Conservation (phyloP, 2,329 filamentous ascomycete genomes). For the Tolypocladium ovalisporum region DNA sequence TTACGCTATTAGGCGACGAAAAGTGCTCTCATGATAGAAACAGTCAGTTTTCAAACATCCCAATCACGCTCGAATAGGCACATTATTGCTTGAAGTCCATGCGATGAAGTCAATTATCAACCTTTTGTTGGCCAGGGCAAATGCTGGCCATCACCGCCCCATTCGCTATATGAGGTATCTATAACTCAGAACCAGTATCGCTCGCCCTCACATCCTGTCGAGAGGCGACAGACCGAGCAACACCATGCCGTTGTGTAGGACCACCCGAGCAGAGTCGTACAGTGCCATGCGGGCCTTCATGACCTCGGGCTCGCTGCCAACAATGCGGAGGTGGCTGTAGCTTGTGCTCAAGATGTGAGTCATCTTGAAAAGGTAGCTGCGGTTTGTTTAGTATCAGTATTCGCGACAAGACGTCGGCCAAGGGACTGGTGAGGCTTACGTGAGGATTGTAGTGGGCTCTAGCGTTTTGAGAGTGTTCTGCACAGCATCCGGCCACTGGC, state of each 20-base stretch:
- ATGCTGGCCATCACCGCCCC: not conserved
- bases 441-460: conserved; percentile 50
- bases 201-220: conserved; percentile 28
- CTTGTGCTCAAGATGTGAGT: conserved; percentile 69
- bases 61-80: not conserved
- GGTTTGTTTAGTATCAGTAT: not conserved
- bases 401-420: not conserved
- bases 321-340: conserved; percentile 72
- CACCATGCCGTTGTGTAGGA: conserved; percentile 74
- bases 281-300: conserved; percentile 40
- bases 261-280: conserved; percentile 64
- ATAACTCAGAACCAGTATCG: not conserved
- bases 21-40: too few species aligned
- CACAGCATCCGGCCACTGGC: conserved; percentile 77
- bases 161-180: not conserved
- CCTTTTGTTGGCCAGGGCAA: not conserved
- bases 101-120: not conserved
- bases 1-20: too few species aligned
- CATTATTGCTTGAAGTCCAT: not conserved
- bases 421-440: conserved; percentile 4
- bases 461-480: conserved; percentile 76
- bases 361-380: conserved; percentile 71
- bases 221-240: conserved; percentile 70
- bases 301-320: conserved; percentile 65
- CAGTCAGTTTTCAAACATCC: too few species aligned